Evolutionary conservation across 2,329 filamentous ascomycete genomes (phyloP).

Genomic region (Thelonectria blattea): DNA sequence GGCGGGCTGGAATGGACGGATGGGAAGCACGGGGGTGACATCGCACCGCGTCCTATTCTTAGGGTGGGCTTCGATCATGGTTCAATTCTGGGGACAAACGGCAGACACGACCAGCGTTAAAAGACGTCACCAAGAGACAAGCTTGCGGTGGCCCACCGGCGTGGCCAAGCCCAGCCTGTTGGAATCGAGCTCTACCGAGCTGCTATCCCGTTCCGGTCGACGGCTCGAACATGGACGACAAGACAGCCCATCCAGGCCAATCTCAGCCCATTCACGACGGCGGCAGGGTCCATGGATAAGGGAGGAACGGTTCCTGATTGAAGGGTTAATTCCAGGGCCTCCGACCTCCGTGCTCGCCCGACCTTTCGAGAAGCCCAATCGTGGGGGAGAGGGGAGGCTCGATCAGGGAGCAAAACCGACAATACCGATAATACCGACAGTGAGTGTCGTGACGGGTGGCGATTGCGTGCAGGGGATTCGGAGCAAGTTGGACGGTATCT

Average conservation of each 20-base stretch:
- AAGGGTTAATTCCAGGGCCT: slow-evolving; percentile 33
- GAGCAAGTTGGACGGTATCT: slow-evolving; percentile 23
- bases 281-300: slow-evolving; percentile 14
- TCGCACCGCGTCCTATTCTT: slow-evolving; percentile 19
- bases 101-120: slow-evolving; percentile 10
- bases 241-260: slow-evolving; percentile 12
- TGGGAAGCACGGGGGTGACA: slow-evolving; percentile 11
- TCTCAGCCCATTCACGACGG: slow-evolving; percentile 23
- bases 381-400: slow-evolving; percentile 18
- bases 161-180: background rate
- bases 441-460: slow-evolving; percentile 22
- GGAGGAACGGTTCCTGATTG: slow-evolving; percentile 29
- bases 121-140: slow-evolving; percentile 16
- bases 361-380: slow-evolving; percentile 24
- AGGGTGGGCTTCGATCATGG: slow-evolving; percentile 11
- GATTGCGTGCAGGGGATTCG: slow-evolving; percentile 22
- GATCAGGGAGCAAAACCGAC: slow-evolving; percentile 17
- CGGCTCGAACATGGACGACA: slow-evolving; percentile 5
- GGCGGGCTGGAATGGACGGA: slow-evolving; percentile 16
- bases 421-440: slow-evolving; percentile 19
- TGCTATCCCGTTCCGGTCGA: slow-evolving; percentile 24
- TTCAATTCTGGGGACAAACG: slow-evolving; percentile 14
- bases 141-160: background rate
- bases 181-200: slow-evolving; percentile 16
- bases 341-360: slow-evolving; percentile 16